Evolutionary conservation across 116 monocot genomes (phyloP).

Genomic region (Cymodocea nodosa): DNA sequence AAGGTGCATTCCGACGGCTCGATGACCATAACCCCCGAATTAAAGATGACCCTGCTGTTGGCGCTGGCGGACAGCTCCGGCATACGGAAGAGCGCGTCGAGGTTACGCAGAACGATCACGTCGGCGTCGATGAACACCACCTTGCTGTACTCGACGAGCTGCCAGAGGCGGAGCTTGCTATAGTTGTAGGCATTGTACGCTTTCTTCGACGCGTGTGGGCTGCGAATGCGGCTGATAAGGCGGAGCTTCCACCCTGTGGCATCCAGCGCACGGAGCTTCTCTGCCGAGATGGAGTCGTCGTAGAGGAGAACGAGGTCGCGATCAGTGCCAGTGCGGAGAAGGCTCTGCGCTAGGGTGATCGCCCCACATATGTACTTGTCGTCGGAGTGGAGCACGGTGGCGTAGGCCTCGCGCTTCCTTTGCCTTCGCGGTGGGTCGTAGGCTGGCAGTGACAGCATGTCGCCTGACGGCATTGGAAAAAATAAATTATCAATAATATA

Average conservation of each 20-base stretch:
- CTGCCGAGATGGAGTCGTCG: slow-evolving; percentile 41
- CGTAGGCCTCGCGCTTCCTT: slow-evolving; percentile 40
- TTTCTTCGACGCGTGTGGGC: slow-evolving; percentile 31
- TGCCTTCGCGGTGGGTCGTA: too few species aligned
- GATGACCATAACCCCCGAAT: slow-evolving; percentile 44
- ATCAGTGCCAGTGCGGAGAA: slow-evolving; percentile 26
- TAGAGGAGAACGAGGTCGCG: slow-evolving; percentile 80
- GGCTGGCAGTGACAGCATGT: neutral
- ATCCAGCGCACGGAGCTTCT: slow-evolving; percentile 33
- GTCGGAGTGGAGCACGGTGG: slow-evolving; percentile 73
- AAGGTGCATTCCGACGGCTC: slow-evolving; percentile 43
- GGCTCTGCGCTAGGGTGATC: slow-evolving; percentile 50
- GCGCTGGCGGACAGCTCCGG: slow-evolving; percentile 24
- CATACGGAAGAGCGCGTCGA: slow-evolving; percentile 21
- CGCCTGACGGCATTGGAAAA: too few species aligned
- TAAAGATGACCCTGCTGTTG: slow-evolving; percentile 19
- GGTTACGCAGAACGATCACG: slow-evolving; percentile 19
- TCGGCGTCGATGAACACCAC: slow-evolving; percentile 35
- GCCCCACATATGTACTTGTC: slow-evolving; percentile 66
- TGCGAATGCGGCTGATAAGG: slow-evolving; percentile 53
- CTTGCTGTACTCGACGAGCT: slow-evolving; percentile 19
- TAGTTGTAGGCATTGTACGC: slow-evolving; percentile 36
- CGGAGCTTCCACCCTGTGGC: slow-evolving; percentile 59
- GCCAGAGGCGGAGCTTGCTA: slow-evolving; percentile 33
- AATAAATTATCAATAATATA: too few species aligned